phyloP scores from a whole-genome alignment of 2,329 filamentous ascomycete genomes.

The Paecilomyces formosus region DNA sequence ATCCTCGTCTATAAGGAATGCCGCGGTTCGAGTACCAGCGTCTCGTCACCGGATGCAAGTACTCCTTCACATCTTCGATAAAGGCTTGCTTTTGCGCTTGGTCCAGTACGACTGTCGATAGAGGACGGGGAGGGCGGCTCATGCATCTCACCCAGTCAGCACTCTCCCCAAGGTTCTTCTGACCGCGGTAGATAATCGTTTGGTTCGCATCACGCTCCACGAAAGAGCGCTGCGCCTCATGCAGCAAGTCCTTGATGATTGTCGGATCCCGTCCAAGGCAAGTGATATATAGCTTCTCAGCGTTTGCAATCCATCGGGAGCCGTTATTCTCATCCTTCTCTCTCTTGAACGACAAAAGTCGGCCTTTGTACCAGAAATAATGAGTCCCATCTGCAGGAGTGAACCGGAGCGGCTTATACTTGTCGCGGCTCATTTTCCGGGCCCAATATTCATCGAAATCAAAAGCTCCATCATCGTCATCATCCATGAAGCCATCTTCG shows the following conservation, averaged over 20 bases:
- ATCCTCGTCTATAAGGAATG: constrained; percentile 78
- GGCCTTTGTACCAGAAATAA: constrained; percentile 60
- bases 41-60: constrained; percentile 44
- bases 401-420: constrained; percentile 39
- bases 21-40: constrained; percentile 77
- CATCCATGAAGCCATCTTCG: constrained; percentile 30
- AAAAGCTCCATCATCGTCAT: constrained; percentile 40
- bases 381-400: constrained; percentile 62
- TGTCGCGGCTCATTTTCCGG: constrained; percentile 30
- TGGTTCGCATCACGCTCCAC: constrained; percentile 27
- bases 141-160: constrained; percentile 29
- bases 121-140: constrained; percentile 41
- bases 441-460: constrained; percentile 35
- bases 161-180: constrained; percentile 11
- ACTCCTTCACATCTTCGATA: constrained; percentile 49
- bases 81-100: constrained; percentile 42
- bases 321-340: constrained; percentile 18
- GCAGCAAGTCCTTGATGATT: constrained; percentile 26
- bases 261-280: constrained; percentile 27
- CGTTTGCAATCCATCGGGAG: constrained; percentile 11
- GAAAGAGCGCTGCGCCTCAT: constrained; percentile 28
- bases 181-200: constrained; percentile 32
- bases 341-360: constrained; percentile 39
- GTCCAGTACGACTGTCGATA: constrained; percentile 50
- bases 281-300: constrained; percentile 26